Percentiles rank a stretch among this genome's conserved stretches.
Conservation (phyloP, 139 green algal genomes). For the Edaphochlamys debaryana region DNA sequence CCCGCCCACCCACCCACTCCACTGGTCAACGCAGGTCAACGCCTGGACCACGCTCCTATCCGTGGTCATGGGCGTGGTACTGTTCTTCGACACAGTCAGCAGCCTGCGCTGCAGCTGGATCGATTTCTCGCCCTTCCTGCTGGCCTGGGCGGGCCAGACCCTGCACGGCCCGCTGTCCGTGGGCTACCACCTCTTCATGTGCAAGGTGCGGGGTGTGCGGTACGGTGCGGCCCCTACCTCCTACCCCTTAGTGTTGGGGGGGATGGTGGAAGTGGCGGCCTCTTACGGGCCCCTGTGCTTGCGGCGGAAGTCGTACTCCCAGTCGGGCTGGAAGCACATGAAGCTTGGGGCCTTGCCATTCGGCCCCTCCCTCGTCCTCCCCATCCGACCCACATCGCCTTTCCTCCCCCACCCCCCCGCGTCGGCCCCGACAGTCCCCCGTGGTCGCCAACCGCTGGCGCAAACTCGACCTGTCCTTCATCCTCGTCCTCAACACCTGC, state of each 20-base stretch:
- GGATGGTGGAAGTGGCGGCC: too few species aligned
- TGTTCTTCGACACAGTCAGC: background rate
- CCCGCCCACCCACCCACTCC: too few species aligned
- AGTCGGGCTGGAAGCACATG: too few species aligned
- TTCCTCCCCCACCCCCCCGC: too few species aligned
- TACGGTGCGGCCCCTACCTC: too few species aligned
- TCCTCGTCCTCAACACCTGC: conserved; percentile 40
- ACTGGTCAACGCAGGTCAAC: too few species aligned
- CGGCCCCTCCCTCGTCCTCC: too few species aligned
- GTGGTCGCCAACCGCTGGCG: conserved; percentile 30
- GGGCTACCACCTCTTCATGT: conserved; percentile 42
- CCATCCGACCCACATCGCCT: too few species aligned
- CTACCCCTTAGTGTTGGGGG: too few species aligned
- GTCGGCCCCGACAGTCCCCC: conserved; percentile 9
- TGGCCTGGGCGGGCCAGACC: conserved; percentile 18
- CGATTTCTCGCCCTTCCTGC: conserved; percentile 24
- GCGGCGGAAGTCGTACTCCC: too few species aligned
- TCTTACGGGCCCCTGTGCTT: too few species aligned
- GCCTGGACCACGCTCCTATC: conserved; percentile 33
- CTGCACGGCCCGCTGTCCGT: conserved; percentile 22
- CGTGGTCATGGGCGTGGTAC: background rate
- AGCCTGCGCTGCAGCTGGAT: conserved; percentile 7
- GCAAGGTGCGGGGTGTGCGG: conserved; percentile 9
- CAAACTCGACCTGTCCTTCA: conserved; percentile 43
- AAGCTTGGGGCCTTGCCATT: too few species aligned